These are phyloP conservation scores for Crithidia brevicula DNA, from an alignment of 208 protist species.

Conservation along the genomic window DNA sequence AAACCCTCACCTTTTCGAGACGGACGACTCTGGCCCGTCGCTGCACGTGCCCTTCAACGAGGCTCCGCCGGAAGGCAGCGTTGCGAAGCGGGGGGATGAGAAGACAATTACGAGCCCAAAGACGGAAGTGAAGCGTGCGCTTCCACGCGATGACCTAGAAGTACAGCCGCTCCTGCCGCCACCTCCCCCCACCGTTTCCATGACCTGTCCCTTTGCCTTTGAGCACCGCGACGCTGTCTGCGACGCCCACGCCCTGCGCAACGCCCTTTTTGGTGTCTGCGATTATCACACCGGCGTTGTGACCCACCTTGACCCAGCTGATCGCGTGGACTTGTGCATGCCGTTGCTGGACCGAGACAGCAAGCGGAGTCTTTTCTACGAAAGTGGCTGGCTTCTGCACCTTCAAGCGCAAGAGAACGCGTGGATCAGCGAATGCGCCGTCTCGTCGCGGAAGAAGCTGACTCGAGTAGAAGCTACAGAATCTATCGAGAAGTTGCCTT, in stretches of 20 bases:
- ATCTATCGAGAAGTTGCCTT: no score
- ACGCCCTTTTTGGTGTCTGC: conserved; percentile 50
- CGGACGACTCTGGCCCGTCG: no score
- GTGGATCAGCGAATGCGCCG: not conserved
- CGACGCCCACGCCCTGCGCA: not conserved
- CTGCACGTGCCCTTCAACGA: no score
- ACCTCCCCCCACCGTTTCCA: conserved; percentile 28
- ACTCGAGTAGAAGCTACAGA: no score
- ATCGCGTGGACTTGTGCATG: conserved; percentile 45
- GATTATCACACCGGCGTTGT: conserved; percentile 44
- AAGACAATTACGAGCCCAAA: no score
- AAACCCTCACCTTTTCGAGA: conserved; percentile 9
- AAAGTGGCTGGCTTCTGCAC: conserved; percentile 45
- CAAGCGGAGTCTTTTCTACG: conserved; percentile 40
- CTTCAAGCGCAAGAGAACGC: conserved; percentile 22
- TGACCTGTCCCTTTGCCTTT: conserved; percentile 17
- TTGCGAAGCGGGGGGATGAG: no score
- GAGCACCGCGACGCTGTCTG: not conserved
- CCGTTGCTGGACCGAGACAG: conserved; percentile 41
- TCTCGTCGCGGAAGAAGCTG: no score
- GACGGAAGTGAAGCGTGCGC: not conserved
- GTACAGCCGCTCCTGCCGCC: not conserved
- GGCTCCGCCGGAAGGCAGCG: no score
- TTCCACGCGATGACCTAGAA: not conserved
- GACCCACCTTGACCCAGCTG: conserved; percentile 37